phyloP scores from a whole-genome alignment of 129 eudicot genomes.

The Oenanthe sinensis region DNA sequence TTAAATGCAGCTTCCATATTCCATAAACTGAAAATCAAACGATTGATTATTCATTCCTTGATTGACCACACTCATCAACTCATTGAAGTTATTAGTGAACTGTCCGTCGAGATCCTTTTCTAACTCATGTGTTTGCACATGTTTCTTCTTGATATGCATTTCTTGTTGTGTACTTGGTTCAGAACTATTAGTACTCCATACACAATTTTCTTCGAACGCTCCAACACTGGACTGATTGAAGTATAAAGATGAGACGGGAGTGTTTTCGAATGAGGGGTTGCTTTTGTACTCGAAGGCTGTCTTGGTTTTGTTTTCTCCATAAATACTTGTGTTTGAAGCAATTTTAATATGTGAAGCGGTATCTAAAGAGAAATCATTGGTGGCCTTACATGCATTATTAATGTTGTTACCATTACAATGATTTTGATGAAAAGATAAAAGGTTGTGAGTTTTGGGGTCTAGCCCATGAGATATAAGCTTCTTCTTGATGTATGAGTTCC shows the following conservation, averaged over 20 bases:
- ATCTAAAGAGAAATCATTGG: not conserved
- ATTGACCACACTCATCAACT: constrained; percentile 12
- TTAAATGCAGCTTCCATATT: constrained; percentile 52
- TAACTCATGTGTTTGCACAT: constrained; percentile 6
- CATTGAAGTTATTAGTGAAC: not conserved
- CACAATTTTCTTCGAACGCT: not conserved
- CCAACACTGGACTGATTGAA: not conserved
- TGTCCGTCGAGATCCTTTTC: constrained; percentile 14
- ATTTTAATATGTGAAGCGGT: constrained; percentile 26
- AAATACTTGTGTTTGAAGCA: constrained; percentile 21
- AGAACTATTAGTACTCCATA: constrained; percentile 12
- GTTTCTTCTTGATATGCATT: not conserved
- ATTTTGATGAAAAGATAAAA: constrained; percentile 32
- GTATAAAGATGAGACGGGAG: not conserved
- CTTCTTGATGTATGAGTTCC: constrained; percentile 89
- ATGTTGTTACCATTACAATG: constrained; percentile 9
- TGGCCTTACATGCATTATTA: constrained; percentile 6
- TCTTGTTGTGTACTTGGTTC: constrained; percentile 12
- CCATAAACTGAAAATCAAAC: constrained; percentile 58
- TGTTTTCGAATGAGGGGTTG: constrained; percentile 2
- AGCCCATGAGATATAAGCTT: constrained; percentile 80
- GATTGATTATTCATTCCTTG: constrained; percentile 18
- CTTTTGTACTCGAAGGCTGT: constrained; percentile 20
- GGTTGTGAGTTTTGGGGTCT: constrained; percentile 93
- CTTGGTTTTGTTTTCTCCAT: constrained; percentile 3